phyloP scores from a whole-genome alignment of 2,329 filamentous ascomycete species.

The Lomentospora prolificans region DNA sequence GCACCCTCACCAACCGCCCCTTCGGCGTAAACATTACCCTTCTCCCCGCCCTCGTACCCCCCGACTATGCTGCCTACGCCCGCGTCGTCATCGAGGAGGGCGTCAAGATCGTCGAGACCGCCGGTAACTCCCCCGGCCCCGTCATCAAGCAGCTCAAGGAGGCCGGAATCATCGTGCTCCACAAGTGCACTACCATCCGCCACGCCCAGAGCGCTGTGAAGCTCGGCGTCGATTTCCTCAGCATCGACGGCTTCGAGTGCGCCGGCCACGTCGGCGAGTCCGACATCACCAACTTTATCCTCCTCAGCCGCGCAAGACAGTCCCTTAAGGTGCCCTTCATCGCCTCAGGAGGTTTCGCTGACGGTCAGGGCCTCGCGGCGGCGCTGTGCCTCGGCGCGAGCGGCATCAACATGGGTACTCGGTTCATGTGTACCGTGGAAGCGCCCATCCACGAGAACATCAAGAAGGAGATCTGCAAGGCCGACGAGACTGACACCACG shows the following conservation, averaged over 20 bases:
- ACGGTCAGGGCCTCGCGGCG: constrained; percentile 85
- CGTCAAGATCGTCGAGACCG: constrained; percentile 83
- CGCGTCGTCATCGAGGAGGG: constrained; percentile 91
- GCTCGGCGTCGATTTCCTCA: constrained; percentile 91
- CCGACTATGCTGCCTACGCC: constrained; percentile 86
- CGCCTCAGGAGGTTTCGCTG: constrained; percentile 89
- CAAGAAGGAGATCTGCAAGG: constrained; percentile 83
- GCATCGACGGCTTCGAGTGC: constrained; percentile 96
- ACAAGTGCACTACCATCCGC: constrained; percentile 96
- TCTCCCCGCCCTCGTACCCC: constrained; percentile 78
- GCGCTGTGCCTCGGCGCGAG: constrained; percentile 83
- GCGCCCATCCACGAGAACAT: constrained; percentile 87
- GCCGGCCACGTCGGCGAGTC: constrained; percentile 81
- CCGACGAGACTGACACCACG: constrained; percentile 83
- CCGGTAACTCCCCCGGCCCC: constrained; percentile 78
- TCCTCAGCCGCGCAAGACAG: constrained; percentile 78
- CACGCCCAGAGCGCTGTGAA: constrained; percentile 88
- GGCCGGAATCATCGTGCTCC: constrained; percentile 68
- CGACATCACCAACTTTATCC: constrained; percentile 83
- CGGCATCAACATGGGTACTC: constrained; percentile 96
- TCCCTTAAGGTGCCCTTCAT: constrained; percentile 82
- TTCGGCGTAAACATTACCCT: constrained; percentile 96
- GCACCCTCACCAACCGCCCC: constrained; percentile 64
- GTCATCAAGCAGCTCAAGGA: constrained; percentile 84
- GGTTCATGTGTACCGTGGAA: constrained; percentile 95